Evolutionary conservation across 176 grass and related monocot genomes (phyloP), one percentile per base, ranked within the genome.

Genomic region (Eleusine coracana): DNA sequence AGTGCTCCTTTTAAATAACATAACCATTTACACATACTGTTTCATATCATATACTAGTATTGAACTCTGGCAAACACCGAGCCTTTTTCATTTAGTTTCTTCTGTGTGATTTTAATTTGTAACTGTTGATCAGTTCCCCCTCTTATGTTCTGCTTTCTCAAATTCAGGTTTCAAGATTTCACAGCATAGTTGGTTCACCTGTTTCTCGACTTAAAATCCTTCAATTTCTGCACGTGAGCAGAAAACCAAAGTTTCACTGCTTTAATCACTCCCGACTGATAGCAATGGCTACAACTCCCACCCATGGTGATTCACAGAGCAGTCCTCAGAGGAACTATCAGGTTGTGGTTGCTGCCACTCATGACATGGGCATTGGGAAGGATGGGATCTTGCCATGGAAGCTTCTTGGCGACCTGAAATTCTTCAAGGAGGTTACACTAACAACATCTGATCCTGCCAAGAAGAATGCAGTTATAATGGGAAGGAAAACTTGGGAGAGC

Each of bases 391-490:
- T 97, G 42, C 92, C 94, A n/a, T 97, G 94, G 94, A 94, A 72
- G 87, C 88, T 97, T 37, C 90, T 82, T 59, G 65, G 77, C 13
- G 94, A 97, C 75, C 85, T 97, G 23, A 92, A 92, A 37, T 92
- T 92, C 68, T 97, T 97, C 66, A 94, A 97, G 73, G 78, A 94
- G 36, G 66, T 97, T 82, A 97, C 94, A 21, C n/a, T 85, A 49
- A 80, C 76, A n/a, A 92, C 85, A 67, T 82, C 80, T 58, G 94
- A 94, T 77, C 80, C 94, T 64, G 58, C 81, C 42, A 97, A 97
- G 80, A 97, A 90, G 56, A 97, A 97, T 88, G 91, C 94, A 29
- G 87, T 97, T 63, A 87, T 92, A 80, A 97, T 97, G 94, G 91
- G 94, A 40, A 94, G 94, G 80, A 94, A 90, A 86, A 92, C 94